Evolutionary conservation across 768 basidiomycete genomes (phyloP).

Genomic region (Lactarius evosmus): DNA sequence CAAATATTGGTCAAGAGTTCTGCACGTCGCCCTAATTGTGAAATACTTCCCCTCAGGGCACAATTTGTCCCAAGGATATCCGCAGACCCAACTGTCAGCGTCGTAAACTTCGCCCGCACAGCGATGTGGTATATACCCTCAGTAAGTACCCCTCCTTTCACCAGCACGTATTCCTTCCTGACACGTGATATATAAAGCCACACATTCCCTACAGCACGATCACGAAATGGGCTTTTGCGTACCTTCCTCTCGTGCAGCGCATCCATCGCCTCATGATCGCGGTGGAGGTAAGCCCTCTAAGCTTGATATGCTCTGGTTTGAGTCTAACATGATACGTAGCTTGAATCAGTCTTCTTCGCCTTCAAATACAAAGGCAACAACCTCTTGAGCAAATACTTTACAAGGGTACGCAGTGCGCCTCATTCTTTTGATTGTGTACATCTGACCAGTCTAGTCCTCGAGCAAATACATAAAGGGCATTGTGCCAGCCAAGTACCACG

Average conservation of each 20-base stretch:
- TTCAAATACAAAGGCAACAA: conserved; percentile 17
- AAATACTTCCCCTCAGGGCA: not conserved
- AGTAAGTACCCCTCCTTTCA: conserved; percentile 33
- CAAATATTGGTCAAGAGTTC: not conserved
- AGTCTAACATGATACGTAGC: not conserved
- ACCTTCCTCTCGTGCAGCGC: conserved; percentile 48
- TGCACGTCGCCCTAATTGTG: not conserved
- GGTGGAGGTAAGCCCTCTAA: conserved; percentile 38
- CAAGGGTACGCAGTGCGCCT: not conserved
- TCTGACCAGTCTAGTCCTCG: conserved; percentile 35
- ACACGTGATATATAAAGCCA: not conserved
- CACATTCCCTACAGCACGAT: conserved; percentile 41
- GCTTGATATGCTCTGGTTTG: not conserved
- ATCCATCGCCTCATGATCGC: conserved; percentile 46
- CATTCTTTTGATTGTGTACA: not conserved
- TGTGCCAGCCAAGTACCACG: conserved; percentile 37
- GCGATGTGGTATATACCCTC: conserved; percentile 54
- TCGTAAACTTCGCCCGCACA: conserved; percentile 54
- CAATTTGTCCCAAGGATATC: conserved; percentile 56
- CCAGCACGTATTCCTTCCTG: not conserved
- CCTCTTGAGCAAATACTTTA: not conserved
- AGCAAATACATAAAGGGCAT: conserved; percentile 43
- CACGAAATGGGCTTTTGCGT: conserved; percentile 50
- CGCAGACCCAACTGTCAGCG: conserved; percentile 44
- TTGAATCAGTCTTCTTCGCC: not conserved